A percentile compares a stretch with the other conserved stretches of the same genome.
phyloP scores from a whole-genome alignment of 2,329 filamentous ascomycete genomes.

The Pezicula rhizophila region DNA sequence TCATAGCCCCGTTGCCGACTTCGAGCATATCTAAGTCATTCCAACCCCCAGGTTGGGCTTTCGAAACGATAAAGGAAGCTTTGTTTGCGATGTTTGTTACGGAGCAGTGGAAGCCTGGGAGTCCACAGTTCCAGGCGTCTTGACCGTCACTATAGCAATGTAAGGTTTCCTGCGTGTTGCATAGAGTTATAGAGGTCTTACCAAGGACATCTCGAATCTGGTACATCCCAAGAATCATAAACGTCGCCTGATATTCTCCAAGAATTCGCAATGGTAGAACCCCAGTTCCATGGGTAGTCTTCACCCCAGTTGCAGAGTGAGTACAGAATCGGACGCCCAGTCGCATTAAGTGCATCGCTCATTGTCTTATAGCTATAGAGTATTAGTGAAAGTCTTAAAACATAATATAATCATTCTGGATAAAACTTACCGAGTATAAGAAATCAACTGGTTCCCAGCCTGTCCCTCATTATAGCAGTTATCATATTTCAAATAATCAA shows the following conservation, averaged over 20 bases:
- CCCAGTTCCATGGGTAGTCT: slow-evolving; percentile 36
- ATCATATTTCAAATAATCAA: slow-evolving; percentile 50
- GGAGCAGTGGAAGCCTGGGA: slow-evolving; percentile 27
- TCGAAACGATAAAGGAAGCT: slow-evolving; percentile 23
- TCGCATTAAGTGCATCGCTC: slow-evolving; percentile 29
- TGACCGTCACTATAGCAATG: slow-evolving; percentile 32
- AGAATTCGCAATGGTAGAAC: slow-evolving; percentile 28
- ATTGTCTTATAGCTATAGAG: slow-evolving; percentile 31
- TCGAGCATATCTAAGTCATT: slow-evolving; percentile 29
- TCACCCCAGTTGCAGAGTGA: slow-evolving; percentile 43
- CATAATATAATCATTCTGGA: not conserved
- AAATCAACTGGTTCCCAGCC: slow-evolving; percentile 35
- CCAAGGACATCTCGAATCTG: slow-evolving; percentile 30
- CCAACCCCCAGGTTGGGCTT: slow-evolving; percentile 25
- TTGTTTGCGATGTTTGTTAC: slow-evolving; percentile 23
- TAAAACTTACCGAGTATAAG: slow-evolving; percentile 30
- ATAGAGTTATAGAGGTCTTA: slow-evolving; percentile 1
- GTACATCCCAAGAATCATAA: slow-evolving; percentile 33
- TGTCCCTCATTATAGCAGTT: slow-evolving; percentile 51
- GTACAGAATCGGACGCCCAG: slow-evolving; percentile 32
- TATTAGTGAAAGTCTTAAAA: slow-evolving; percentile 32
- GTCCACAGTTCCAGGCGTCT: slow-evolving; percentile 23
- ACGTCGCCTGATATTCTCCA: slow-evolving; percentile 35
- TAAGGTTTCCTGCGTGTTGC: not conserved
- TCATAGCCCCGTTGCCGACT: slow-evolving; percentile 32